Conservation (phyloP, 768 basidiomycete species). For the Naganishia onofrii region DNA sequence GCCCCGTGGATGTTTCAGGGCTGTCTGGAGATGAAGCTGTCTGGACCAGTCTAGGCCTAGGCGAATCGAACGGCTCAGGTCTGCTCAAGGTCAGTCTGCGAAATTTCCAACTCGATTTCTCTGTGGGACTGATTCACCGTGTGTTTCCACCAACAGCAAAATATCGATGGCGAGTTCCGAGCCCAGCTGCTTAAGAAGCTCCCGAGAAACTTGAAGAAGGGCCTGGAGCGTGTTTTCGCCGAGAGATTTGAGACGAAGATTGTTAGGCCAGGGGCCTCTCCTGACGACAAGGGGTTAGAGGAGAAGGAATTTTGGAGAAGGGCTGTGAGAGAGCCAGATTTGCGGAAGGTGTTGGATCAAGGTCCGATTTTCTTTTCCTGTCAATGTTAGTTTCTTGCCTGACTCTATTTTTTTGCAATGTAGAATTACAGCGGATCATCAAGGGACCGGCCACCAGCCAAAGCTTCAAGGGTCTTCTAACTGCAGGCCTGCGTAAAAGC, state of each 20-base stretch:
- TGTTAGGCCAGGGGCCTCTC: constrained; percentile 12
- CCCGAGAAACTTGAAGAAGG: constrained; percentile 64
- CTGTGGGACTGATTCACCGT: neutral
- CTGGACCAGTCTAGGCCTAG: neutral
- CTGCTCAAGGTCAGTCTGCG: neutral
- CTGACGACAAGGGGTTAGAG: constrained; percentile 32
- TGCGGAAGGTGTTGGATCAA: constrained; percentile 58
- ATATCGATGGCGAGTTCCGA: constrained; percentile 65
- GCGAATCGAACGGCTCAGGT: neutral
- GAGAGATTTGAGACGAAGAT: constrained; percentile 15
- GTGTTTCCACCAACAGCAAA: constrained; percentile 60
- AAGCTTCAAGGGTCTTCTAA: constrained; percentile 78
- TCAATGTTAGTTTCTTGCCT: neutral
- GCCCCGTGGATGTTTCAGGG: neutral
- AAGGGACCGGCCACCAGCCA: constrained; percentile 79
- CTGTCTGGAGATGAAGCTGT: constrained; percentile 16
- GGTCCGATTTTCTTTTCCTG: constrained; percentile 34
- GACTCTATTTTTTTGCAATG: neutral
- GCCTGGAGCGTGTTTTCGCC: constrained; percentile 30
- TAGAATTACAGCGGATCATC: constrained; percentile 60
- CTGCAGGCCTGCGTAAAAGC: constrained; percentile 76
- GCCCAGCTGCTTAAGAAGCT: constrained; percentile 74
- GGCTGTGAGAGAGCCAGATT: constrained; percentile 58
- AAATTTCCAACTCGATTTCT: too few species aligned
- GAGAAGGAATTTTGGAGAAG: constrained; percentile 73